Percentiles rank a stretch among this genome's conserved stretches.
Conservation (phyloP, 2,329 filamentous ascomycete genomes). For the Colletotrichum liriopes region DNA sequence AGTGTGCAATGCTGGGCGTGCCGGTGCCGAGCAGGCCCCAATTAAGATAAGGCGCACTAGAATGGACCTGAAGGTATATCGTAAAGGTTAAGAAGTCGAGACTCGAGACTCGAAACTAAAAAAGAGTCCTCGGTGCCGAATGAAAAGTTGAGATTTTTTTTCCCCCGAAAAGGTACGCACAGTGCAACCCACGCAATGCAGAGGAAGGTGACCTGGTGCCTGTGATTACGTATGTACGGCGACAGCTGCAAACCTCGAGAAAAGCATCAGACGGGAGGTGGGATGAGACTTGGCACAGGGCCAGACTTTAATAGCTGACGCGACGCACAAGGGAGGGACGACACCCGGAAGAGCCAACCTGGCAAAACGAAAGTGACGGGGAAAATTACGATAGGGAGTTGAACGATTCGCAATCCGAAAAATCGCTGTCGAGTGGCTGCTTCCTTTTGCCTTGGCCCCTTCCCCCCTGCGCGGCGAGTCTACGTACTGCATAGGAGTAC, state of each 20-base stretch:
- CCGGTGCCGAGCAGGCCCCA: neutral
- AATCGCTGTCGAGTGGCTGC: neutral
- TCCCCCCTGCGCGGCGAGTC: neutral
- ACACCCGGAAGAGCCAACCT: neutral
- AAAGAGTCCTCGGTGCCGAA: neutral
- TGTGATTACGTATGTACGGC: neutral
- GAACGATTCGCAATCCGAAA: conserved; percentile 17
- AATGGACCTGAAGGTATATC: neutral
- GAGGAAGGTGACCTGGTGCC: neutral
- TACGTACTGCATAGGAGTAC: too few species aligned
- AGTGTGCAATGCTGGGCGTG: conserved; percentile 14
- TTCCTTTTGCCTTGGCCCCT: neutral
- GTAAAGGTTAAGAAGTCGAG: neutral
- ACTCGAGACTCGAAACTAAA: neutral
- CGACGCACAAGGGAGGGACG: neutral
- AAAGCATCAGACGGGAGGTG: neutral
- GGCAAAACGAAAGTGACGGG: neutral
- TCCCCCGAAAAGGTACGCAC: too few species aligned
- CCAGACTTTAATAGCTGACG: conserved; percentile 21
- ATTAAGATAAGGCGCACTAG: neutral
- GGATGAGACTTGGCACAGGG: conserved; percentile 29
- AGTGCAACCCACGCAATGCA: neutral
- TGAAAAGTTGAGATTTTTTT: too few species aligned
- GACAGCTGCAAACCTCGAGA: conserved; percentile 2
- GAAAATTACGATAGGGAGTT: conserved; percentile 15